Conservation (phyloP, 2,329 filamentous ascomycete genomes). For the Beauveria sp. region DNA sequence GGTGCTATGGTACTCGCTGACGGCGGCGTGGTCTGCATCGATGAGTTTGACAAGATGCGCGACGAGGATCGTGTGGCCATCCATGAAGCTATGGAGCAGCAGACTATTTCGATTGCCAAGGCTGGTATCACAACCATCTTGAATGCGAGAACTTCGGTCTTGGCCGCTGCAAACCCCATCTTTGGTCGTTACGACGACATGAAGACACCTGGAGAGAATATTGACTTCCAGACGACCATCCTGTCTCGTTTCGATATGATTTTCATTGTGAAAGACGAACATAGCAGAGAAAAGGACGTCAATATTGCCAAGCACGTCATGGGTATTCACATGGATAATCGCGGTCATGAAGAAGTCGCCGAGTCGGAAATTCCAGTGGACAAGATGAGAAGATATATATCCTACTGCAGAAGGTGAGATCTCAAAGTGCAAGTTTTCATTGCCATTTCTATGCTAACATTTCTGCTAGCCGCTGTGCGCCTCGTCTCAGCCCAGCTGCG, state of each 20-base stretch:
- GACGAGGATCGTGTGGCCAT: slow-evolving; percentile 97
- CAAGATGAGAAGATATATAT: slow-evolving; percentile 95
- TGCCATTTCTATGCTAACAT: slow-evolving; percentile 21
- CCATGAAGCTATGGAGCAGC: slow-evolving; percentile 99
- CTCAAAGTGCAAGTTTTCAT: not conserved
- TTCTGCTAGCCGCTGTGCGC: slow-evolving; percentile 68
- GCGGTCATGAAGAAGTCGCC: slow-evolving; percentile 70
- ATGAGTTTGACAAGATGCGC: slow-evolving; percentile 99
- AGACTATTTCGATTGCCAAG: slow-evolving; percentile 98
- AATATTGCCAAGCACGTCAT: slow-evolving; percentile 95
- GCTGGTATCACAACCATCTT: slow-evolving; percentile 97
- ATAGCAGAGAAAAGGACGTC: slow-evolving; percentile 83
- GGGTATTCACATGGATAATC: slow-evolving; percentile 89
- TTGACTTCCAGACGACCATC: slow-evolving; percentile 98
- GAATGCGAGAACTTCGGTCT: slow-evolving; percentile 88
- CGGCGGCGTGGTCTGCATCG: slow-evolving; percentile 94
- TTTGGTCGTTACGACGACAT: slow-evolving; percentile 98
- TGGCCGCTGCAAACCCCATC: slow-evolving; percentile 93
- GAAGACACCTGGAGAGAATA: slow-evolving; percentile 96
- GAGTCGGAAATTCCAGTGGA: slow-evolving; percentile 89
- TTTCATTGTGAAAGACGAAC: slow-evolving; percentile 95
- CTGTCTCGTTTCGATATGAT: slow-evolving; percentile 99
- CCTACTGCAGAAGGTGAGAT: slow-evolving; percentile 89
- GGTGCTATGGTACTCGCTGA: slow-evolving; percentile 98
- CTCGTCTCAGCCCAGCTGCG: slow-evolving; percentile 80